Evolutionary conservation across 345 rosid species (phyloP), one percentile per base, ranked within the genome.

Genomic region (Firmiana major): DNA sequence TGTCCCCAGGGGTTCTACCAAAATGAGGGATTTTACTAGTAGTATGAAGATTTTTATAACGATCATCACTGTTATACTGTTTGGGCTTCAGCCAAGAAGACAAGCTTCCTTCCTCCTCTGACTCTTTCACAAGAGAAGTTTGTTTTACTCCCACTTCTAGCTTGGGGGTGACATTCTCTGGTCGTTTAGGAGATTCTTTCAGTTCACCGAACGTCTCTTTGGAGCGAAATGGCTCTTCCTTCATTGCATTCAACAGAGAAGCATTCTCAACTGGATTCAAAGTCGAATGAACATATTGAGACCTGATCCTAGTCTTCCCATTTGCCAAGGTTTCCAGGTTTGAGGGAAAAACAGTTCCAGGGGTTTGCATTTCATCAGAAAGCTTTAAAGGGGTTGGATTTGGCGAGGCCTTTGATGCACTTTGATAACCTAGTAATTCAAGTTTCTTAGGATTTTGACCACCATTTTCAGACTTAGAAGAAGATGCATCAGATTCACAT

Each of bases 301-400:
- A 90, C 83, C 94, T 92, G 73, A 96, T 79, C 83, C 88, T 85
- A 42, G 82, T 81, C 83, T 85, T 92, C 65, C 88, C 87, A 81
- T 73, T 81, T 15, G 80, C 85, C 53, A 80, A 79, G 73, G 68
- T 79, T 57, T 84, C 93, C 51, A 86, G 26, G 75, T 85, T 86
- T 73, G 91, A 79, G 59, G 95, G 91, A 78, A 85, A 96, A 79
- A 89, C 85, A 67, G 99, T 94, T 79, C 97, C 99, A 4, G 98
- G 98, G 79, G 99, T 97, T 85, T 97, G 97, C 97, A 97, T 92
- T 74, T 94, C 99, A 77, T 92, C 94, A 55, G 90, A 86, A 75
- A 97, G 83, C 82, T 89, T 89, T 74, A 89, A 7, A 31, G 96
- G 85, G 22, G 96, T 97, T 58, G 97, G 97, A 77, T 83, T 82